phyloP scores from a whole-genome alignment of 1,284 basidiomycete species.

The Cryptococcus sp. region DNA sequence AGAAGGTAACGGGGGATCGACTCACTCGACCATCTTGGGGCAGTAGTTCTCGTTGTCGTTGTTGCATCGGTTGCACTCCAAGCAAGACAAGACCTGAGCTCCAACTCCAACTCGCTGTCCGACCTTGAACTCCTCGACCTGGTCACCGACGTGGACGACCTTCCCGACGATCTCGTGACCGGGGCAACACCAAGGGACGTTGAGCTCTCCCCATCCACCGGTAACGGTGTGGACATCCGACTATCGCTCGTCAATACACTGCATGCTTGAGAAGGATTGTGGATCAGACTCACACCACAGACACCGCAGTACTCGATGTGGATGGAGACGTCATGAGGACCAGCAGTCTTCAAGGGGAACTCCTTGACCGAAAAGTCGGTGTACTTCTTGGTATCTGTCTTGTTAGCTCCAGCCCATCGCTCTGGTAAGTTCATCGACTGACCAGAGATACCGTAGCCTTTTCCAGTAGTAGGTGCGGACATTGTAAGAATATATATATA shows the following conservation, averaged over 20 bases:
- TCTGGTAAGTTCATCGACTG: no score
- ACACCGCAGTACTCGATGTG: conserved; percentile 59
- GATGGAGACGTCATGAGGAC: conserved; percentile 52
- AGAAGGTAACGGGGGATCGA: not conserved
- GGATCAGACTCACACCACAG: no score
- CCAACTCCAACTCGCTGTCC: conserved; percentile 63
- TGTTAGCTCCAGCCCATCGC: no score
- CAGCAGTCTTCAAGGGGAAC: conserved; percentile 29
- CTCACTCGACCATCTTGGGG: conserved; percentile 27
- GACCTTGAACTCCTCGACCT: conserved; percentile 56
- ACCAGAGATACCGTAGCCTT: conserved; percentile 33
- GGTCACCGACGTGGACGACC: conserved; percentile 53
- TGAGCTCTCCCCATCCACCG: conserved; percentile 52
- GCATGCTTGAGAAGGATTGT: no score
- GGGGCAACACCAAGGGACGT: conserved; percentile 35
- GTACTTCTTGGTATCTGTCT: conserved; percentile 35
- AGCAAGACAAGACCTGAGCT: conserved; percentile 55
- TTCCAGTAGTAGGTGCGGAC: conserved; percentile 14
- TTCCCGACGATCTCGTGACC: conserved; percentile 62
- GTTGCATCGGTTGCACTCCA: conserved; percentile 55
- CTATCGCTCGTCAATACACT: conserved; percentile 42
- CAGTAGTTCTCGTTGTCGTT: conserved; percentile 50
- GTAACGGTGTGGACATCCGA: conserved; percentile 54
- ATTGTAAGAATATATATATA: not conserved
- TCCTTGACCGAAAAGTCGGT: conserved; percentile 32